These are phyloP conservation scores for Scheffersomyces illinoinensis DNA, from an alignment of 1,139 yeast species.

Conservation along the genomic window DNA sequence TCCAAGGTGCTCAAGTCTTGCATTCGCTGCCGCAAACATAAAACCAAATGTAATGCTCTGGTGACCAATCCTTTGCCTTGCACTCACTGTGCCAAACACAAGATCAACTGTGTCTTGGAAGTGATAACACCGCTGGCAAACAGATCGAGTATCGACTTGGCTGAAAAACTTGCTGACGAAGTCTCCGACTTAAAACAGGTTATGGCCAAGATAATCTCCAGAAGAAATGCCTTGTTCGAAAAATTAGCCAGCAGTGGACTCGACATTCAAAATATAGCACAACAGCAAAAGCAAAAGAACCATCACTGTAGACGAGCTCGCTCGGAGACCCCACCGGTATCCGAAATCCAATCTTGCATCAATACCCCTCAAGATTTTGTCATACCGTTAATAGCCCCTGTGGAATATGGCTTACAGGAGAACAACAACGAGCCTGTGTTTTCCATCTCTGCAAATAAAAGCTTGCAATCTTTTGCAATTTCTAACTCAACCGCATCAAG, in stretches of 20 bases:
- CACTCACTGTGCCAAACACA: slow-evolving; percentile 54
- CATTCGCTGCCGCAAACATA: slow-evolving; percentile 62
- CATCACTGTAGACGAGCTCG: slow-evolving; percentile 6
- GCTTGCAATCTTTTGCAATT: slow-evolving; percentile 22
- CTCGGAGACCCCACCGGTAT: slow-evolving; percentile 11
- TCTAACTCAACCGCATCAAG: slow-evolving; percentile 28
- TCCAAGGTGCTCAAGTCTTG: slow-evolving; percentile 52
- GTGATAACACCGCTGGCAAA: slow-evolving; percentile 28
- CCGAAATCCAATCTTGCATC: slow-evolving; percentile 32
- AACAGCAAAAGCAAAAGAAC: not conserved
- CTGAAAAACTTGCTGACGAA: slow-evolving; percentile 34
- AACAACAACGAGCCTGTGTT: slow-evolving; percentile 14
- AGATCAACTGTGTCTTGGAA: slow-evolving; percentile 52
- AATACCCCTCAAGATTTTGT: slow-evolving; percentile 14
- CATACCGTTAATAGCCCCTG: slow-evolving; percentile 9
- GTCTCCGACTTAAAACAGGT: slow-evolving; percentile 26
- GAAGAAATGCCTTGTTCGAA: slow-evolving; percentile 26
- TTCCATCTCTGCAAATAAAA: slow-evolving; percentile 16
- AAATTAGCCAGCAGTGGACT: slow-evolving; percentile 21
- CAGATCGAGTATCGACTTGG: slow-evolving; percentile 26
- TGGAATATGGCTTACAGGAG: slow-evolving; percentile 8
- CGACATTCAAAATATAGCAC: not conserved
- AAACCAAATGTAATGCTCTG: slow-evolving; percentile 63
- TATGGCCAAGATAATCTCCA: slow-evolving; percentile 27
- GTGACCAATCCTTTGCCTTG: slow-evolving; percentile 56